Conservation (phyloP, 768 basidiomycete species). For the Suillus clintonianus region DNA sequence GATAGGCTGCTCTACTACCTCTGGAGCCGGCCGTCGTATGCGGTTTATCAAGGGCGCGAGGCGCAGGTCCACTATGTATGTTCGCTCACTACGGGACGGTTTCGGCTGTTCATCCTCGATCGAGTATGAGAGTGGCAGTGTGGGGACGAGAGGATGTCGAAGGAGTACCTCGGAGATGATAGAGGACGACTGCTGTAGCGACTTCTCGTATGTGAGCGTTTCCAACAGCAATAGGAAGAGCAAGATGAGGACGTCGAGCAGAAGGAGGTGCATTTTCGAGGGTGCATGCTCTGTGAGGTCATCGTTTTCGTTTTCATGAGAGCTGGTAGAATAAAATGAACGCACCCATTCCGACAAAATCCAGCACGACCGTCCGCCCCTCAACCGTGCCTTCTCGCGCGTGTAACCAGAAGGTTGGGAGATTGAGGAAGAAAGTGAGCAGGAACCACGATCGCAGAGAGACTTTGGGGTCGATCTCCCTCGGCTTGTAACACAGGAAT, state of each 20-base stretch:
- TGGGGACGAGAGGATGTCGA: slow-evolving; percentile 25
- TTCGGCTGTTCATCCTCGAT: slow-evolving; percentile 24
- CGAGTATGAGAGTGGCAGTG: slow-evolving; percentile 21
- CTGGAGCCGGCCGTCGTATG: slow-evolving; percentile 55
- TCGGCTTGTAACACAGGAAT: slow-evolving; percentile 64
- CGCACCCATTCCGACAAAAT: slow-evolving; percentile 76
- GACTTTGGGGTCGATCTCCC: slow-evolving; percentile 62
- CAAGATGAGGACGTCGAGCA: slow-evolving; percentile 69
- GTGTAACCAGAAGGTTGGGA: slow-evolving; percentile 64
- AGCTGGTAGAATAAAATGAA: neutral
- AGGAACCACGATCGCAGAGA: slow-evolving; percentile 71
- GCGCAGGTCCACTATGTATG: slow-evolving; percentile 66
- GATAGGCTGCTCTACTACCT: slow-evolving; percentile 28
- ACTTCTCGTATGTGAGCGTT: slow-evolving; percentile 69
- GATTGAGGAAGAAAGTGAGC: slow-evolving; percentile 59
- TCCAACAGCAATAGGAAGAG: slow-evolving; percentile 66
- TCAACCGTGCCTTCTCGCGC: slow-evolving; percentile 50
- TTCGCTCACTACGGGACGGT: slow-evolving; percentile 30
- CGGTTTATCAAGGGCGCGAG: slow-evolving; percentile 54
- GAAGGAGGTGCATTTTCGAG: slow-evolving; percentile 65
- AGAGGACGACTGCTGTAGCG: slow-evolving; percentile 37
- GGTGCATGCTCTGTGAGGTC: slow-evolving; percentile 51
- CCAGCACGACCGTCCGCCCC: slow-evolving; percentile 67
- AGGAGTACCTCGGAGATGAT: slow-evolving; percentile 43
- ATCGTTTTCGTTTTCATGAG: neutral